Evolutionary conservation across 2,329 filamentous ascomycete species (phyloP), one percentile per base, ranked within the genome.

Genomic region (Fusarium denticulatum): DNA sequence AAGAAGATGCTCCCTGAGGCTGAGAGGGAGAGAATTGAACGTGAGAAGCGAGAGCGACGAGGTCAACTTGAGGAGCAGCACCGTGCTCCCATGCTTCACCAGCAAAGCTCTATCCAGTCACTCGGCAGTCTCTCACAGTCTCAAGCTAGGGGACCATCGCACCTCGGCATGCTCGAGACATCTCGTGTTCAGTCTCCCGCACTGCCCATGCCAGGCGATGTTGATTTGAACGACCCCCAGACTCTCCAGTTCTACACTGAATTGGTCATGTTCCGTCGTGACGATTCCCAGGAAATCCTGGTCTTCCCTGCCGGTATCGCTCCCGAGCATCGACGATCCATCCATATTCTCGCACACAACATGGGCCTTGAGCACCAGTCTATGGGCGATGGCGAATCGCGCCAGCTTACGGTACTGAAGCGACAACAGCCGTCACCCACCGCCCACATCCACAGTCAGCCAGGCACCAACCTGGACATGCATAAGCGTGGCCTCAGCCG

Each of bases 1-100:
- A 99, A 99, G 88, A 98, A 98, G 86, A 98, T 99, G 96, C 89
- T 99, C 10, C 96, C 96, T 2, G 90, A 97, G 74, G 94, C 95
- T 37, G 96, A 98, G 83, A 90, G 96, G 59, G 96, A 99, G 83
- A 90, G 96, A 45, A 98, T 99, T 76, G 96, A 99, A 83, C 90
- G 96, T 11, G 96, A 98, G 84, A 99, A 98, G 90, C 90, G 96
- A 65, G 96, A 98, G 85, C 93, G 96, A 77, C 92, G 96, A 59
- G 96, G 96, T 55, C 96, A 99, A 83, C 88, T 99, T 18, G 95
- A 99, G 83, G 96, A 99, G 83, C 96, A 99, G 83, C 96, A 99
- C 83, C 91, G 95, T 36, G 80, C 94, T 85, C 78, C 92, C 50
- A 90, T 92, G 78, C 89, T 96, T 68, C 94, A 96, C 76, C 93